phyloP scores from a whole-genome alignment of 352 stramenopile species.

The Lagenidium sp. region DNA sequence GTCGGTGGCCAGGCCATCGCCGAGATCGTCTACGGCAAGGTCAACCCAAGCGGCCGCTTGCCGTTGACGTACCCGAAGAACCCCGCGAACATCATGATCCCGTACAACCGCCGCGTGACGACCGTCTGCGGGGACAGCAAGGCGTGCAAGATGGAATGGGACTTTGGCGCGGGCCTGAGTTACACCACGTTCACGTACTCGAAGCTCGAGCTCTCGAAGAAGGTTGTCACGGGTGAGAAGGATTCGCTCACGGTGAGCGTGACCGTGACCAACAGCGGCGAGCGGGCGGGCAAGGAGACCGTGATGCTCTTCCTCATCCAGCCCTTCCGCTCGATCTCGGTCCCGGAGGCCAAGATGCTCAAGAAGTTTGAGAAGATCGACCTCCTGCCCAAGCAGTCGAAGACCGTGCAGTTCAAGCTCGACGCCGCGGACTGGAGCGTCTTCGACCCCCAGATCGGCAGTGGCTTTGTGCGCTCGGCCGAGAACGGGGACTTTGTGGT shows the following conservation, averaged over 20 bases:
- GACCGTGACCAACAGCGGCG: constrained; percentile 65
- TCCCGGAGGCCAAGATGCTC: constrained; percentile 76
- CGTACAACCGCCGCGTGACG: constrained; percentile 21
- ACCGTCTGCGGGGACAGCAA: constrained; percentile 30
- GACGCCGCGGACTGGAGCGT: constrained; percentile 50
- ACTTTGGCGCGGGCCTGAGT: constrained; percentile 54
- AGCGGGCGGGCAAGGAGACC: constrained; percentile 46
- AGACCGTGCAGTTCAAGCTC: constrained; percentile 30
- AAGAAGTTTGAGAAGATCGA: constrained; percentile 73
- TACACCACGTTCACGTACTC: constrained; percentile 66
- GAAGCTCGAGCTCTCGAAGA: constrained; percentile 28
- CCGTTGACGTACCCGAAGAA: constrained; percentile 74
- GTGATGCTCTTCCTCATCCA: constrained; percentile 76
- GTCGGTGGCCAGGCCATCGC: constrained; percentile 67
- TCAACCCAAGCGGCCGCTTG: constrained; percentile 68
- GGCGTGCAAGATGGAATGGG: constrained; percentile 52
- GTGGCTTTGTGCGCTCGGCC: constrained; percentile 45
- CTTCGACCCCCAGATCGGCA: constrained; percentile 48
- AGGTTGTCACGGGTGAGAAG: constrained; percentile 11
- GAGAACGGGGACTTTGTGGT: constrained; percentile 66
- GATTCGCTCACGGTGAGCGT: constrained; percentile 33
- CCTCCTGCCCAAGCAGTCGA: constrained; percentile 28
- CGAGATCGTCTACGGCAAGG: constrained; percentile 63
- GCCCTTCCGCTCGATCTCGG: constrained; percentile 40
- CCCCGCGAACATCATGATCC: constrained; percentile 15